Evolutionary conservation across 192 early-diverging fungal species (phyloP).

Genomic region (Coemansia sp.): DNA sequence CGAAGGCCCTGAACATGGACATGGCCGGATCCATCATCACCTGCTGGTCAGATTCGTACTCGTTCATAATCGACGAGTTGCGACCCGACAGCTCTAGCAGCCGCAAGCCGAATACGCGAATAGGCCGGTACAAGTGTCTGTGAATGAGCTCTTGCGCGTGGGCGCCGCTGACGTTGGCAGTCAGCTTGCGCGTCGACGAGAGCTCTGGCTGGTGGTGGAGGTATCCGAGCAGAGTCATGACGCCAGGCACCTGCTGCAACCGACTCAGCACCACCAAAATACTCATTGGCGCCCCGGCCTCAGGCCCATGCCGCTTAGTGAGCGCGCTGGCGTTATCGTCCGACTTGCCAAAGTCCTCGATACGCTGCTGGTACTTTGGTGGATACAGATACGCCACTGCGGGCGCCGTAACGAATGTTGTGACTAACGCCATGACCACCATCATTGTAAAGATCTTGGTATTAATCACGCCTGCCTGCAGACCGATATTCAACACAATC

Average conservation of each 20-base stretch:
- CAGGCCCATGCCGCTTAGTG: constrained; percentile 23
- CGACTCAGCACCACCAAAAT: constrained; percentile 67
- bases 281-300: constrained; percentile 38
- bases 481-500: constrained; percentile 94
- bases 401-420: constrained; percentile 89
- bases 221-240: constrained; percentile 72
- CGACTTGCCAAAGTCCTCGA: constrained; percentile 33
- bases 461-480: constrained; percentile 82
- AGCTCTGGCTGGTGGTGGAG: constrained; percentile 53
- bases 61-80: constrained; percentile 78
- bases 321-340: constrained; percentile 21
- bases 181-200: constrained; percentile 20
- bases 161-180: constrained; percentile 1
- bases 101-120: constrained; percentile 71
- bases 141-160: constrained; percentile 22
- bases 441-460: constrained; percentile 72
- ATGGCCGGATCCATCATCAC: constrained; percentile 74
- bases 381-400: constrained; percentile 77
- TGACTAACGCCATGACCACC: constrained; percentile 83
- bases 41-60: constrained; percentile 67
- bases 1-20: constrained; percentile 83
- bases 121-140: constrained; percentile 21
- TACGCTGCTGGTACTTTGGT: constrained; percentile 60
- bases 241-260: constrained; percentile 66
- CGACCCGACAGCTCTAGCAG: constrained; percentile 80